Evolutionary conservation across 495 filamentous ascomycete species (phyloP), one percentile per base, ranked within the genome.

Genomic region (Talaromyces ruber): DNA sequence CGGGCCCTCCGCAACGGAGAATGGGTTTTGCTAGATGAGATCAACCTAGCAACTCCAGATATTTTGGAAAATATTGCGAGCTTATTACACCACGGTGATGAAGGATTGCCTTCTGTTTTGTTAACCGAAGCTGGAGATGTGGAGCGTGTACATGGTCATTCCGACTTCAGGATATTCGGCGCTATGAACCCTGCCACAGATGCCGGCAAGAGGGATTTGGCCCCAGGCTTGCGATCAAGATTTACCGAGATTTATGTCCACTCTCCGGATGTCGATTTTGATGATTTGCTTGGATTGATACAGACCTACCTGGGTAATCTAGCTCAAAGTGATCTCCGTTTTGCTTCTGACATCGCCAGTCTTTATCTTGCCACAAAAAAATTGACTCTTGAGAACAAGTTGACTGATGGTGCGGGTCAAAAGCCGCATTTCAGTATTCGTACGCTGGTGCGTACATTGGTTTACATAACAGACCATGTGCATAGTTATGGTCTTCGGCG

Each of bases 181-280:
- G 94, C 94, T 51, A 99, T 99, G 95, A 99, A 99, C 68, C 95
- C 95, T 51, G 93, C 95, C 11, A 98, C 93, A 12, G 95, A 99
- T 79, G 84, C 96, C 61, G 95, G 95, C 32, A 99, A 98, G 76
- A 85, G 91, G 61, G 94, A 98, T 71, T 79, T 99, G 3, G 93
- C 92, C 0, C 83, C 87, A 58, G 91, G 94, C 4, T 78, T 95
- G 30, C 80, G 91, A 26, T 92, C 90, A 50, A 82, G 92, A 21
- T 99, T 99, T 69, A 97, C 93, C 0, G 95, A 99, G 68, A 76
- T 97, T 16, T 99, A 93, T 69, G 90, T 99, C 11, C 82, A 88
- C 58, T 91, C 89, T 54, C 92, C 94, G 0, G 95, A 99, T 67
- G 85, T 77, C 55, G 89, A 96, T 50, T 72, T 90, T 60, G 86